These are phyloP conservation scores for Tetratostichococcus sp. DNA, from an alignment of 139 green algal species.

Conservation along the genomic window DNA sequence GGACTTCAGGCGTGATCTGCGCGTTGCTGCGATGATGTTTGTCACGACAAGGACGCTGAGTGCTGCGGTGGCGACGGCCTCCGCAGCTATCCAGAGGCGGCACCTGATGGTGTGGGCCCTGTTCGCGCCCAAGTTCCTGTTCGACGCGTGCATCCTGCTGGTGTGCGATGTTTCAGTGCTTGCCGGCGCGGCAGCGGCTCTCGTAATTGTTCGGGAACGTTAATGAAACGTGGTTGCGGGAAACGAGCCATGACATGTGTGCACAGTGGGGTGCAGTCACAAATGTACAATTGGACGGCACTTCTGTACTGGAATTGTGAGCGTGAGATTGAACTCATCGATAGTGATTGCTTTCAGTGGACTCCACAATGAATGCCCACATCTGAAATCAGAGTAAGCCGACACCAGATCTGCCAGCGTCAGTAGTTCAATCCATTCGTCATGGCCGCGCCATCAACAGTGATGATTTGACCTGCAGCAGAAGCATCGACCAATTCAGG, in stretches of 20 bases:
- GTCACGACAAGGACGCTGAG: background rate
- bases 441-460: background rate
- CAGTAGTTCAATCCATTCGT: background rate
- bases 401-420: no score
- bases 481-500: no score
- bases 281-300: no score
- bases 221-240: no score
- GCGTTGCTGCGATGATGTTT: slow-evolving; percentile 2
- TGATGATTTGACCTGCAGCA: slow-evolving; percentile 40
- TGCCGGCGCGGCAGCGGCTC: background rate
- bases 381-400: no score
- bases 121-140: slow-evolving; percentile 87
- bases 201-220: background rate
- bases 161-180: slow-evolving; percentile 30
- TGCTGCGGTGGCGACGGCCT: slow-evolving; percentile 34
- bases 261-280: no score
- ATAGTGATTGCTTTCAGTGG: no score
- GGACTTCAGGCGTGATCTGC: background rate
- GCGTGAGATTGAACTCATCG: no score
- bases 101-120: slow-evolving; percentile 89
- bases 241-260: no score
- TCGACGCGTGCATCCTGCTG: slow-evolving; percentile 67
- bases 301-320: no score
- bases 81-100: slow-evolving; percentile 52
- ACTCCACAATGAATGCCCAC: no score